A percentile compares a stretch with the other conserved stretches of the same genome.
These are phyloP conservation scores for Lactarius deliciosus DNA, from an alignment of 768 basidiomycete genomes.

Conservation along the genomic window DNA sequence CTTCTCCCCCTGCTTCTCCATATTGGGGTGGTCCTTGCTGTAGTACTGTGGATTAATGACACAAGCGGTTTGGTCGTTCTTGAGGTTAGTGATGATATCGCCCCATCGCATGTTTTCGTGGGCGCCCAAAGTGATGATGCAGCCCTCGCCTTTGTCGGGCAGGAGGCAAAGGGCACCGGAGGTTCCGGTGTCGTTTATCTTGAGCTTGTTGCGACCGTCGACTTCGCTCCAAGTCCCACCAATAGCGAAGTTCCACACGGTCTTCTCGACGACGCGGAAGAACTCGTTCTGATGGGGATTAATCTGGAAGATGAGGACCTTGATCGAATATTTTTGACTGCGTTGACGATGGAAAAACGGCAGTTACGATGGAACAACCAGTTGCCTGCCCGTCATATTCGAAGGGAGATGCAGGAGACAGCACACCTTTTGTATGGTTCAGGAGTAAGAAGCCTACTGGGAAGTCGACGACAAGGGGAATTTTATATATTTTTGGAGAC, in stretches of 20 bases:
- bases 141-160: slow-evolving; percentile 34
- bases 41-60: slow-evolving; percentile 16
- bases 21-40: not conserved
- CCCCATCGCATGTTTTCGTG: slow-evolving; percentile 43
- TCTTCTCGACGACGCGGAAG: slow-evolving; percentile 39
- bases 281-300: slow-evolving; percentile 16
- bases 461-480: too few species aligned
- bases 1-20: slow-evolving; percentile 58
- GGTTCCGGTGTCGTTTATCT: slow-evolving; percentile 41
- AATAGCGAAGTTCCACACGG: slow-evolving; percentile 38
- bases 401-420: too few species aligned
- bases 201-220: slow-evolving; percentile 34
- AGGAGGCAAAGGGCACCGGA: slow-evolving; percentile 41
- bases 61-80: slow-evolving; percentile 2
- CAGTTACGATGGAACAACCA: too few species aligned
- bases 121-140: slow-evolving; percentile 40
- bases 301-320: slow-evolving; percentile 28
- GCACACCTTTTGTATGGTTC: too few species aligned
- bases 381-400: too few species aligned
- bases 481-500: too few species aligned
- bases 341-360: too few species aligned
- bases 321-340: slow-evolving; percentile 28
- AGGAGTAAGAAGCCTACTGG: too few species aligned
- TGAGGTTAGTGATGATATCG: slow-evolving; percentile 40
- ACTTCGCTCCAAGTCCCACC: slow-evolving; percentile 37